Base-by-base conservation (phyloP, 2,329 filamentous ascomycete genomes). In the Bipolaris victoriae region DNA sequence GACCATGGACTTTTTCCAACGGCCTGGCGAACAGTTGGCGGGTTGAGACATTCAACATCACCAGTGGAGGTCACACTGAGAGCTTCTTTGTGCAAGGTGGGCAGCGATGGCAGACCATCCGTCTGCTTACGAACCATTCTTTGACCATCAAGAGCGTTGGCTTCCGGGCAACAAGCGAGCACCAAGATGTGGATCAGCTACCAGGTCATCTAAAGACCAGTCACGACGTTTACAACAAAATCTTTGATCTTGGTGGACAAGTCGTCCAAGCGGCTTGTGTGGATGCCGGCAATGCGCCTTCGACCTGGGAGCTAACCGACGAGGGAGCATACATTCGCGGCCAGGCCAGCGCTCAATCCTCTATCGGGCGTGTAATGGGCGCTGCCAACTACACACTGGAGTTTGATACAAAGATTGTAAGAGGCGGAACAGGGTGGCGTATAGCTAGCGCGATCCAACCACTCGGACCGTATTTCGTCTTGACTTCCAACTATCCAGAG, bases 31-130 rank as follows among this genome's bases (percentile, higher is more conserved):
- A 61, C 24, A 40, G 35, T 1, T 53, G 44, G 20, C 51, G 51
- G n/a, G 51, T 53, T 1, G 51, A 53, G 26, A 53, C 51, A n/a
- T 76, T 79, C 56, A 71, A 78, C 10, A 36, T 79, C n/a, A 76
- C 72, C 0, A 41, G 55, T 0, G 9, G 49, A 1, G 77, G 78
- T 2, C 50, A 58, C 2, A 20, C 72, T 0, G 53, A 73, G 7
- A 75, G 71, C 1, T 76, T 68, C 18, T 72, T 80, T 36, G 53
- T 79, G 0, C 78, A 80, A 60, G 79, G 78, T 3, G 77, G 76
- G 0, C 76, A 78, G 58, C 63, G 75, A 59, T 81, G 78, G 78
- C 70, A 79, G 55, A 72, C 75, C 0, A 62, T 79, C 22, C 66
- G 67, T 2, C 64, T 80, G 0, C 62, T 80, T 16, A 77, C 73